phyloP scores from a whole-genome alignment of 2,329 filamentous ascomycete species.

The Diaporthe citri region DNA sequence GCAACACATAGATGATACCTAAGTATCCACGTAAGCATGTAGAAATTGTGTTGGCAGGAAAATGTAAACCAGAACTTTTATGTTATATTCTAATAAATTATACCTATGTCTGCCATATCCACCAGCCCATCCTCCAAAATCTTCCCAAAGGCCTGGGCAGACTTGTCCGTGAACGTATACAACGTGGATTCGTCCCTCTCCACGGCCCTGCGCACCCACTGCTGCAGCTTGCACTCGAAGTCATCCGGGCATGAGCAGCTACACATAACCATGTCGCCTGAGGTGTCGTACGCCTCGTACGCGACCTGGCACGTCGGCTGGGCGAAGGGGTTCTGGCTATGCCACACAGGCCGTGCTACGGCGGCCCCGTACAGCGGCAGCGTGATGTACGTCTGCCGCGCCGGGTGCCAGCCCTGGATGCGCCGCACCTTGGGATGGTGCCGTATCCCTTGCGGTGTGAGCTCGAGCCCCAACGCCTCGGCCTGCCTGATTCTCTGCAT shows the following conservation, averaged over 20 bases:
- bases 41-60: too few species aligned
- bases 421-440: background rate
- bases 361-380: background rate
- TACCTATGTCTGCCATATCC: background rate
- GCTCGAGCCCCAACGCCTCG: background rate
- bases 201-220: background rate
- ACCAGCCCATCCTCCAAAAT: background rate
- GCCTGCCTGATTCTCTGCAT: background rate
- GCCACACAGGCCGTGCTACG: background rate
- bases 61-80: background rate
- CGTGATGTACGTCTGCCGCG: background rate
- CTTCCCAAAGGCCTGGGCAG: background rate
- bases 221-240: background rate
- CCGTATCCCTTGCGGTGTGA: background rate
- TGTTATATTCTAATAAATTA: background rate
- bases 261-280: background rate
- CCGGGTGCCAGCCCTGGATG: conserved; percentile 11
- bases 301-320: background rate
- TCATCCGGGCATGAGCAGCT: background rate
- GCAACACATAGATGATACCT: too few species aligned
- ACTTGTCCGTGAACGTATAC: too few species aligned
- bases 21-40: too few species aligned
- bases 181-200: too few species aligned
- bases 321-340: background rate
- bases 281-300: background rate